Percentiles rank a stretch among this genome's conserved stretches.
Conservation (phyloP, 805 yeast species). For the Nakazawaea peltata region DNA sequence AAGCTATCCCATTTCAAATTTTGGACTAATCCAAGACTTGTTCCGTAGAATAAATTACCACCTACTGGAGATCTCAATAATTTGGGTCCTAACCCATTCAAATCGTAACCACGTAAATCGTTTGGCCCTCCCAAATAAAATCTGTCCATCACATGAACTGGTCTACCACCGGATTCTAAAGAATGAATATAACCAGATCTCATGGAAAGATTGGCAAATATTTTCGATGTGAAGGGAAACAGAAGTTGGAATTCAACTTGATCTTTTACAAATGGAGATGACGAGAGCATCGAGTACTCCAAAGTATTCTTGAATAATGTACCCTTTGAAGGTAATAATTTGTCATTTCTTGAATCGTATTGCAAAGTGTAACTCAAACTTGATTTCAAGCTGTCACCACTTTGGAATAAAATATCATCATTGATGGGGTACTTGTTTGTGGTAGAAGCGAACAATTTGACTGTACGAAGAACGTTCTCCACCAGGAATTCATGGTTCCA, state of each 20-base stretch:
- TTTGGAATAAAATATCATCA: slow-evolving; percentile 25
- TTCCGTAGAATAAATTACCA: slow-evolving; percentile 39
- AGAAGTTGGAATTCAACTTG: slow-evolving; percentile 32
- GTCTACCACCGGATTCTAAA: slow-evolving; percentile 9
- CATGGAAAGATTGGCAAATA: slow-evolving; percentile 16
- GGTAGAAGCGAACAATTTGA: slow-evolving; percentile 15
- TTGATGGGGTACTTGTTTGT: slow-evolving; percentile 18
- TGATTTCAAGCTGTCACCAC: slow-evolving; percentile 39
- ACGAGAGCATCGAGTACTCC: slow-evolving; percentile 17
- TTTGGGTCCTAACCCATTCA: slow-evolving; percentile 51
- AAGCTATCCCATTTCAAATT: slow-evolving; percentile 36
- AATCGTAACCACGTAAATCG: slow-evolving; percentile 43
- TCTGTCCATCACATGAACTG: slow-evolving; percentile 37
- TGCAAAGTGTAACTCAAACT: slow-evolving; percentile 29
- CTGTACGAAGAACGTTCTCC: slow-evolving; percentile 37
- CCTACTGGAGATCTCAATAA: slow-evolving; percentile 41
- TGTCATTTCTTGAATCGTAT: slow-evolving; percentile 37
- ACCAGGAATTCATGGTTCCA: slow-evolving; percentile 41
- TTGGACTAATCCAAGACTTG: slow-evolving; percentile 36
- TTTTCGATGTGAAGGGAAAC: slow-evolving; percentile 11
- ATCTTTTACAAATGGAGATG: slow-evolving; percentile 30
- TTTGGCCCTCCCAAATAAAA: slow-evolving; percentile 55
- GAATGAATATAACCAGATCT: slow-evolving; percentile 20
- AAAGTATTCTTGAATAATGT: slow-evolving; percentile 25
- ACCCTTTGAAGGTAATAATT: slow-evolving; percentile 36